Conservation (phyloP, 2,329 filamentous ascomycete species). For the Dothistroma septosporum region DNA sequence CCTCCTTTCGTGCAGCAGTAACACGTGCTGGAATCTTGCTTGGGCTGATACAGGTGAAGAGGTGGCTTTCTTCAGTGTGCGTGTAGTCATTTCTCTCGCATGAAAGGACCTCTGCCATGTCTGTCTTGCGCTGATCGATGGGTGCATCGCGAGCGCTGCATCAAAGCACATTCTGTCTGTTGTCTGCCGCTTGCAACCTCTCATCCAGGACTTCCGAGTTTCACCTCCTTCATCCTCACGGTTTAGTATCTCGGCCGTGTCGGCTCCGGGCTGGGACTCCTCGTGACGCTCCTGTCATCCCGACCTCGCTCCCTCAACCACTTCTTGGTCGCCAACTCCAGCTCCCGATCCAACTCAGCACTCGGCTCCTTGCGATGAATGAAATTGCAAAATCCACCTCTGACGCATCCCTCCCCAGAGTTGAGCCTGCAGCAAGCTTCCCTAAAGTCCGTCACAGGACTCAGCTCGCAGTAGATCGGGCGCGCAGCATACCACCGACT, state of each 20-base stretch:
- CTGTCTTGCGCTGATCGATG: too few species aligned
- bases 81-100: too few species aligned
- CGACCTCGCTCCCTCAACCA: conserved; percentile 82
- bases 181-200: not conserved
- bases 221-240: not conserved
- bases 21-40: too few species aligned
- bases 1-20: too few species aligned
- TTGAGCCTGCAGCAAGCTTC: conserved; percentile 96
- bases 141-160: too few species aligned
- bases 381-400: conserved; percentile 98
- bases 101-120: too few species aligned
- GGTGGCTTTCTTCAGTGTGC: too few species aligned
- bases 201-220: too few species aligned
- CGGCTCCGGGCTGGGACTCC: conserved; percentile 84
- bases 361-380: conserved; percentile 96
- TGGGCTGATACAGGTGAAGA: too few species aligned
- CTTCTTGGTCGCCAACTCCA: conserved; percentile 89
- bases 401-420: conserved; percentile 87
- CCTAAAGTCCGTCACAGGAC: conserved; percentile 94
- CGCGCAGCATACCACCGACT: conserved; percentile 93
- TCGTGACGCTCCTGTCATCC: conserved; percentile 74
- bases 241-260: conserved; percentile 56
- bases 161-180: not conserved
- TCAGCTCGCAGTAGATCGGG: conserved; percentile 97
- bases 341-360: conserved; percentile 80